Percentiles rank a stretch among this genome's conserved stretches.
Evolutionary conservation across 2,329 filamentous ascomycete species (phyloP).

Genomic region (Camillea tinctor): DNA sequence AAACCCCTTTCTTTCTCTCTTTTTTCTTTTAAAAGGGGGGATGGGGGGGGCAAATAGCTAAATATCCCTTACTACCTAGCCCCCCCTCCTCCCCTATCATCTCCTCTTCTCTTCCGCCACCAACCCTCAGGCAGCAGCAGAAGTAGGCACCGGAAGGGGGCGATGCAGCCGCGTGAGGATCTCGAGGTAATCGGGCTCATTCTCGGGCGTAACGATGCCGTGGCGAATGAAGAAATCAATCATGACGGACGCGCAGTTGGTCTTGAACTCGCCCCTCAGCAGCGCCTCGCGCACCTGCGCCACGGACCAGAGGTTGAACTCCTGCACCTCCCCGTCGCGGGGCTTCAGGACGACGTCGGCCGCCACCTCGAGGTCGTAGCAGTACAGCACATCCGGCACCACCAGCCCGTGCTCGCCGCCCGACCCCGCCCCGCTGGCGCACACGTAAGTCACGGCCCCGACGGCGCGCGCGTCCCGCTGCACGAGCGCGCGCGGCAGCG

Average conservation of each 20-base stretch:
- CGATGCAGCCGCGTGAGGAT: slow-evolving; percentile 43
- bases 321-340: slow-evolving; percentile 58
- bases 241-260: slow-evolving; percentile 66
- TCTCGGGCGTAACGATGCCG: slow-evolving; percentile 62
- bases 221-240: slow-evolving; percentile 72
- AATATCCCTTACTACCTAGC: too few species aligned
- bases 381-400: slow-evolving; percentile 67
- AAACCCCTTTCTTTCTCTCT: too few species aligned
- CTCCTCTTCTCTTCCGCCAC: background rate
- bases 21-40: too few species aligned
- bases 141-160: slow-evolving; percentile 19
- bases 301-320: slow-evolving; percentile 57
- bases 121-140: background rate
- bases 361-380: slow-evolving; percentile 66
- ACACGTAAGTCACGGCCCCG: slow-evolving; percentile 67
- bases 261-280: slow-evolving; percentile 64
- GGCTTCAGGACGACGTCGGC: slow-evolving; percentile 56
- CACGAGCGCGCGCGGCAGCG: slow-evolving; percentile 59
- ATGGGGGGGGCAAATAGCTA: too few species aligned
- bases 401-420: slow-evolving; percentile 62
- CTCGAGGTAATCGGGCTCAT: slow-evolving; percentile 65
- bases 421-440: slow-evolving; percentile 58
- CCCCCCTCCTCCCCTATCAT: too few species aligned
- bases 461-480: slow-evolving; percentile 47
- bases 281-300: slow-evolving; percentile 53